Percentiles rank a stretch among this genome's conserved stretches.
phyloP scores from a whole-genome alignment of 2,329 filamentous ascomycete genomes.

The Calonectria honghensis region DNA sequence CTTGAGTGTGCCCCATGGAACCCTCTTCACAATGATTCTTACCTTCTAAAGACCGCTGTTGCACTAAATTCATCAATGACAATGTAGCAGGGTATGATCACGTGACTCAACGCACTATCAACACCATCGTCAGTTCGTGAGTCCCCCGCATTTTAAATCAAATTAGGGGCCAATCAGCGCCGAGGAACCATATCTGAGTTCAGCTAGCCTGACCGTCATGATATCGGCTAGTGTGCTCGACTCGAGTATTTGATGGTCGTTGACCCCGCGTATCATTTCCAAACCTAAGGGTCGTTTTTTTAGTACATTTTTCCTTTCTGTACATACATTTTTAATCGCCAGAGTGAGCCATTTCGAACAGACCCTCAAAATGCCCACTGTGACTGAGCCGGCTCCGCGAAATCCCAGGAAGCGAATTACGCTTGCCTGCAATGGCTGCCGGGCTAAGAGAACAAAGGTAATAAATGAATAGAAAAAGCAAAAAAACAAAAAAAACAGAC shows the following conservation, averaged over 20 bases:
- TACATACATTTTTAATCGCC: background rate
- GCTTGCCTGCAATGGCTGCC: constrained; percentile 41
- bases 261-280: constrained; percentile 23
- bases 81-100: background rate
- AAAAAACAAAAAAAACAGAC: background rate
- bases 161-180: background rate
- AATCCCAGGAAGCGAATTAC: constrained; percentile 34
- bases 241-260: constrained; percentile 9
- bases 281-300: background rate
- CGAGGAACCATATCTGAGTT: constrained; percentile 9
- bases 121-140: constrained; percentile 20
- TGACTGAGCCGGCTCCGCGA: constrained; percentile 11
- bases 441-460: constrained; percentile 40
- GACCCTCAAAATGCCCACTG: constrained; percentile 5
- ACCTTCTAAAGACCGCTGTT: background rate
- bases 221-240: constrained; percentile 14
- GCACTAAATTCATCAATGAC: background rate
- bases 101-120: background rate
- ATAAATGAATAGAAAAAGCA: background rate
- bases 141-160: constrained; percentile 14
- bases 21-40: background rate
- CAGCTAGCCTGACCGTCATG: constrained; percentile 11
- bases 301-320: background rate
- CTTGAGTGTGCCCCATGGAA: background rate
- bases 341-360: background rate